Base-by-base conservation (phyloP, 2,329 filamentous ascomycete species). In the Hypoxylon sp. region DNA sequence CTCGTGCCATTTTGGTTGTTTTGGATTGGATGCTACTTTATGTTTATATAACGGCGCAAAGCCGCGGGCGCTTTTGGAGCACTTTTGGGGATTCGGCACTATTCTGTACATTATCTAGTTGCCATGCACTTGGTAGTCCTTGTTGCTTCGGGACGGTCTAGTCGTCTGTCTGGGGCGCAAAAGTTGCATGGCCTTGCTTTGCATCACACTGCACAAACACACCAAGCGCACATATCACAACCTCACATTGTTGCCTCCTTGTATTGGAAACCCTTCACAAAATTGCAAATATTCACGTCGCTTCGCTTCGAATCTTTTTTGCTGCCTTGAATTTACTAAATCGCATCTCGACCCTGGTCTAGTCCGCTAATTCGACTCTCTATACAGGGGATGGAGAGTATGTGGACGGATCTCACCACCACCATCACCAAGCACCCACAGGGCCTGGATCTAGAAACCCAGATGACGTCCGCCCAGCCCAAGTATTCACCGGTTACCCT, bases 371-470 rank as follows among this genome's bases (percentile, higher is more conserved):
- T 73, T 69, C 71, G 65, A 65, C 67, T 72, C 56, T 73, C 76
- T 76, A 77, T 76, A 74, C 81, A 87, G 90, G 86, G 79, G 87
- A 87, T 79, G 86, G 86, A 81, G 86, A 86, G 74, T 89, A 89
- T 82, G 81, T 84, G 79, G 84, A 89, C 77, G 85, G 89, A 77
- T 86, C 89, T 76, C 86, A 90, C 79, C 85, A 90, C 77, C 91
- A 93, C 76, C 89, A 91, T 65, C 86, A 87, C 73, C 88, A 88
- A 77, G 83, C 87, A 64, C 87, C 86, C 63, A 86, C 84, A 73
- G 84, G 83, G 52, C 85, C 63, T 75, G 77, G 71, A 84, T 88
- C 70, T 71, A 76, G 73, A 49, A 69, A 69, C 60, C 81, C 85
- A 67, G 87, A 89, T 68, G 91, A 94, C 75, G 85, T 92, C 60